Percentiles rank a stretch among this genome's conserved stretches.
phyloP scores from a whole-genome alignment of 805 yeast genomes.

The Tetrapisispora iriomotensis region DNA sequence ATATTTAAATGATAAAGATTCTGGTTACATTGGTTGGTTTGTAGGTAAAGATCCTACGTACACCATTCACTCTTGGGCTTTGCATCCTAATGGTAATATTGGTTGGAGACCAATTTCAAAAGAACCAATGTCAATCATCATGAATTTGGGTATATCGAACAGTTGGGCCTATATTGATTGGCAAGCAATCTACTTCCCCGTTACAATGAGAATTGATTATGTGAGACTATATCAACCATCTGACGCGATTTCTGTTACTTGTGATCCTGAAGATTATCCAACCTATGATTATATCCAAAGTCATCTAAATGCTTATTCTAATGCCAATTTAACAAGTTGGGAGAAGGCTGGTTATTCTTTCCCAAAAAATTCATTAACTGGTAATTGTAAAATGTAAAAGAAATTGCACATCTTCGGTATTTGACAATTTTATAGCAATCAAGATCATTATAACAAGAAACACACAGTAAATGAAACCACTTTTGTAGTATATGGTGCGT shows the following conservation, averaged over 20 bases:
- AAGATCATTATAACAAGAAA: too few relatives aligned
- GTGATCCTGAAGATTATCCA: conserved; percentile 83
- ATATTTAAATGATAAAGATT: conserved; percentile 55
- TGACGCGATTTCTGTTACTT: conserved; percentile 49
- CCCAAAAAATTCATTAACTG: conserved; percentile 55
- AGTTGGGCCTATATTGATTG: conserved; percentile 94
- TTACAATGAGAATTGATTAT: conserved; percentile 65
- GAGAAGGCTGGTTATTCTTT: conserved; percentile 55
- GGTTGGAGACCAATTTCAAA: conserved; percentile 72
- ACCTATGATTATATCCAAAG: conserved; percentile 70
- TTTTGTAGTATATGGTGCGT: background rate
- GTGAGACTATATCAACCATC: conserved; percentile 88
- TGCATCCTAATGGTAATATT: conserved; percentile 86
- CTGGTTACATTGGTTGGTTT: conserved; percentile 78
- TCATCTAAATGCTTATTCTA: conserved; percentile 60
- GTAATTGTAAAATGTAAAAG: conserved; percentile 31
- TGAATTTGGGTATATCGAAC: conserved; percentile 85
- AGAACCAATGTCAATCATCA: conserved; percentile 86
- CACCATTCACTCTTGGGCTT: conserved; percentile 61
- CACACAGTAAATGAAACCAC: too few relatives aligned
- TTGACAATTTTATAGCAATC: background rate
- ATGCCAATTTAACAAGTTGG: conserved; percentile 70
- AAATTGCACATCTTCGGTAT: background rate
- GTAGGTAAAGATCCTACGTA: conserved; percentile 74
- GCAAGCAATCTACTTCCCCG: conserved; percentile 73